Percentiles rank a stretch among this genome's conserved stretches.
phyloP scores from a whole-genome alignment of 2,329 filamentous ascomycete species.

The Apiospora arundinis region DNA sequence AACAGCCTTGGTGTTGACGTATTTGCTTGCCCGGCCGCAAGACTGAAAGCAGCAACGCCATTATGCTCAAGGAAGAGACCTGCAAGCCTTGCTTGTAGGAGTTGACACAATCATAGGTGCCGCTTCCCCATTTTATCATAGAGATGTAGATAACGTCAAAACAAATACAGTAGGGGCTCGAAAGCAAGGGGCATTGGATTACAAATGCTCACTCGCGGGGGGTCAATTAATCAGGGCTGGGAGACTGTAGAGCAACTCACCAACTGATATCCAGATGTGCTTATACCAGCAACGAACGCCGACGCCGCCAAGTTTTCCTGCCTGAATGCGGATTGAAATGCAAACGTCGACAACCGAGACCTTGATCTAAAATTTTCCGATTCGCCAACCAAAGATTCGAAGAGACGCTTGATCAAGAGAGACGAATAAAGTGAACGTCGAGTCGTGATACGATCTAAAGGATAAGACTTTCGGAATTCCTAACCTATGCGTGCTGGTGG shows the following conservation, averaged over 20 bases:
- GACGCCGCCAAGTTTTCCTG: conserved; percentile 37
- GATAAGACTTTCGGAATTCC: conserved; percentile 20
- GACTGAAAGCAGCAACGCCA: not conserved
- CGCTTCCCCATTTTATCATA: not conserved
- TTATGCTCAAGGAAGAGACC: not conserved
- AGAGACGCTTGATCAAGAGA: conserved; percentile 30
- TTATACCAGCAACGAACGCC: conserved; percentile 43
- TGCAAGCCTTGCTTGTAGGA: not conserved
- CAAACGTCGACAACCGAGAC: conserved; percentile 38
- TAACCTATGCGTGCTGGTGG: not conserved
- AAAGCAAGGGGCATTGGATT: not conserved
- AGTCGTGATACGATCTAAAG: conserved; percentile 30
- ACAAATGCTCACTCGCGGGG: not conserved
- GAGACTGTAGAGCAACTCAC: conserved; percentile 18
- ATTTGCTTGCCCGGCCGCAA: not conserved
- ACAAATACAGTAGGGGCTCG: not conserved
- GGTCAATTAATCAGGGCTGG: not conserved
- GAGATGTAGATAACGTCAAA: not conserved
- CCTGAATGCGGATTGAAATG: conserved; percentile 39
- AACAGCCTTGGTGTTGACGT: not conserved
- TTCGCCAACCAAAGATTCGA: conserved; percentile 30
- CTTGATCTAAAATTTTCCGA: conserved; percentile 33
- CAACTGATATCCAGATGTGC: conserved; percentile 40
- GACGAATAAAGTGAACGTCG: conserved; percentile 29
- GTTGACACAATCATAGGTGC: not conserved